A percentile compares a stretch with the other conserved stretches of the same genome.
These are phyloP conservation scores for Lupinus albus DNA, from an alignment of 306 rosid genomes.

Conservation along the genomic window DNA sequence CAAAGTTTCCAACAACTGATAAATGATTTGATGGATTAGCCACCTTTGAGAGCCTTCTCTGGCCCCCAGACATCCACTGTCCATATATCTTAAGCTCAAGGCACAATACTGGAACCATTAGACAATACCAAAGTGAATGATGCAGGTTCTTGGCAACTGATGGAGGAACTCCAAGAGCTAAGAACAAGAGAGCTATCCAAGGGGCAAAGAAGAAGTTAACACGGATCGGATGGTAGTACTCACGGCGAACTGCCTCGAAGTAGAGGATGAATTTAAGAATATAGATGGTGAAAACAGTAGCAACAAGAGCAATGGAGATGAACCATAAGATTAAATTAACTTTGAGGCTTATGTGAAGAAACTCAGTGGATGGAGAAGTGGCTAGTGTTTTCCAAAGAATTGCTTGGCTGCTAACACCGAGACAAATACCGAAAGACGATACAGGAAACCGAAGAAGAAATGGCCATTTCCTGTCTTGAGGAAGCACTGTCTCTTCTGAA, in stretches of 20 bases:
- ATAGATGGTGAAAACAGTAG: slow-evolving; percentile 49
- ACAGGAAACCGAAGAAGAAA: slow-evolving; percentile 79
- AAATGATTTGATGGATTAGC: slow-evolving; percentile 89
- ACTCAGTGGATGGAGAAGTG: slow-evolving; percentile 60
- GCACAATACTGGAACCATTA: slow-evolving; percentile 72
- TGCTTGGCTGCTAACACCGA: slow-evolving; percentile 92
- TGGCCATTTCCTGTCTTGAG: slow-evolving; percentile 77
- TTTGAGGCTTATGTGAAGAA: slow-evolving; percentile 65
- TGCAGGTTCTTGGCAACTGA: slow-evolving; percentile 54
- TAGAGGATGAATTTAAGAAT: slow-evolving; percentile 62
- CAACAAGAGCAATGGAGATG: slow-evolving; percentile 57
- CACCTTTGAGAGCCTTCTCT: slow-evolving; percentile 80
- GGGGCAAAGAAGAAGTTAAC: slow-evolving; percentile 92
- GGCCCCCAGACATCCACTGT: slow-evolving; percentile 98
- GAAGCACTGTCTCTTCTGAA: slow-evolving; percentile 83
- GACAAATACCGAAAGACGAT: slow-evolving; percentile 81
- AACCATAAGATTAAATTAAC: slow-evolving; percentile 67
- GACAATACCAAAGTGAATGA: slow-evolving; percentile 70
- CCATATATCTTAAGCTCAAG: slow-evolving; percentile 93
- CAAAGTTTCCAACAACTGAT: slow-evolving; percentile 84
- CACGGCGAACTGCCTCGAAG: slow-evolving; percentile 93
- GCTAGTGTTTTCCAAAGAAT: slow-evolving; percentile 83
- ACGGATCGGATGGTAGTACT: slow-evolving; percentile 86
- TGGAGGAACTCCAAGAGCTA: slow-evolving; percentile 76
- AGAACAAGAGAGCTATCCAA: slow-evolving; percentile 79